Evolutionary conservation across 768 basidiomycete species (phyloP), one percentile per base, ranked within the genome.

Genomic region (Tubosaeta sp.): DNA sequence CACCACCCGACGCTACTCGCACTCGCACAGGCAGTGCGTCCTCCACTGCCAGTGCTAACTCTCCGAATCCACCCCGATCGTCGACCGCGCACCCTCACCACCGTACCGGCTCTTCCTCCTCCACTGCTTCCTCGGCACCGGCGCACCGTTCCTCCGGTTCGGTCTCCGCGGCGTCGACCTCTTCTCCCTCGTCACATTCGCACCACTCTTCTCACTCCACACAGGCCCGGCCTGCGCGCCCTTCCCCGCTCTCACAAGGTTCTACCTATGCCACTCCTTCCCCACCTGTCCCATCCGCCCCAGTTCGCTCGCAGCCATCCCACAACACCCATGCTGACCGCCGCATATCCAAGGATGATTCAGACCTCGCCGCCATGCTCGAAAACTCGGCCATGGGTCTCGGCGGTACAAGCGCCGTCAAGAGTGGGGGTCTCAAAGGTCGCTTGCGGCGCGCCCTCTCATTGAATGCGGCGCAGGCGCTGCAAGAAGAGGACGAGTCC

Each of bases 291-390:
- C 59, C 48, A 39, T 54, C 53, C 9, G 55, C 46, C 9, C 34
- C 42, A 8, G 48, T 62, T 49, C 57, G 67, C 48, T 16, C 68
- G 22, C 58, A 69, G 56, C 43, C 61, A 54, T 56, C 69, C 30
- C 66, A 59, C 49, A 79, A 76, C 53, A 76, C 81, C 9, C 80
- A 81, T 24, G 69, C 80, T 3, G 87, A 89, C 66, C 82, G 84
- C 60, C 82, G 87, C 46, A 86, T 87, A 79, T 88, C 87, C 19
- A 78, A 80, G 53, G 85, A 87, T 68, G 86, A 89, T 60, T 84
- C 81, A 51, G 85, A 87, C 69, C 72, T 86, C 25, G 78, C 76
- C 1, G 71, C 80, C 41, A 76, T 84, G 71, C 63, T 70, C 22
- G 75, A 73, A 49, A 69, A 67, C 32, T 59, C 67, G 2, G 67